phyloP scores from a whole-genome alignment of 345 rosid species.

The Cardamine chenopodiifolia region DNA sequence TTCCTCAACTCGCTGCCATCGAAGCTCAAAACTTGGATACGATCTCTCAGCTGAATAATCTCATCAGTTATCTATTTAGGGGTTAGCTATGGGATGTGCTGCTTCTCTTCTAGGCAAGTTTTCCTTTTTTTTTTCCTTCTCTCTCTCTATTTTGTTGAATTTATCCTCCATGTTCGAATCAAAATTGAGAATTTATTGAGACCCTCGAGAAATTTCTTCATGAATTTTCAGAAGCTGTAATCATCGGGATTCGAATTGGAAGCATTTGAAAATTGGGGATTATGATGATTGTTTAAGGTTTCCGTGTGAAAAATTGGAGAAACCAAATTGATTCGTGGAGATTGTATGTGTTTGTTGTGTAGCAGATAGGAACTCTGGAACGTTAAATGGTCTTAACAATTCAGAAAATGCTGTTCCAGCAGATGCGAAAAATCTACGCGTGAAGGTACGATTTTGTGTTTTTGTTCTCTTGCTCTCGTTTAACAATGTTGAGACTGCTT shows the following conservation, averaged over 20 bases:
- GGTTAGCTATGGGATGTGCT: constrained; percentile 74
- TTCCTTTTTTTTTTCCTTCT: background rate
- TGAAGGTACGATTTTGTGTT: constrained; percentile 57
- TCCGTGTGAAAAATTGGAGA: constrained; percentile 23
- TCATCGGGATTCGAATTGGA: constrained; percentile 5
- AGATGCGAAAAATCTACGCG: constrained; percentile 84
- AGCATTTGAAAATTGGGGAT: background rate
- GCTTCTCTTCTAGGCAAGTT: constrained; percentile 82
- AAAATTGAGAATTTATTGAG: background rate
- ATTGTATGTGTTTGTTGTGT: constrained; percentile 27
- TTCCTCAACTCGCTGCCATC: constrained; percentile 25
- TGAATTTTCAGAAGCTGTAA: constrained; percentile 8
- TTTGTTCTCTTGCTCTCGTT: background rate
- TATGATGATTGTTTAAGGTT: constrained; percentile 29
- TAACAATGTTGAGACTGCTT: background rate
- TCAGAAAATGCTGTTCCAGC: constrained; percentile 51
- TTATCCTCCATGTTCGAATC: background rate
- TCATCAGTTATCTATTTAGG: background rate
- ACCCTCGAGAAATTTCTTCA: constrained; percentile 6
- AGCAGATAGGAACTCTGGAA: constrained; percentile 71
- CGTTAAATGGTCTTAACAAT: constrained; percentile 55
- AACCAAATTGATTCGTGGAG: background rate
- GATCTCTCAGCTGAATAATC: constrained; percentile 23
- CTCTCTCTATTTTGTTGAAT: constrained; percentile 22
- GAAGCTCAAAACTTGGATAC: constrained; percentile 4